Evolutionary conservation across 768 basidiomycete genomes (phyloP).

Genomic region (Phallus indusiatus): DNA sequence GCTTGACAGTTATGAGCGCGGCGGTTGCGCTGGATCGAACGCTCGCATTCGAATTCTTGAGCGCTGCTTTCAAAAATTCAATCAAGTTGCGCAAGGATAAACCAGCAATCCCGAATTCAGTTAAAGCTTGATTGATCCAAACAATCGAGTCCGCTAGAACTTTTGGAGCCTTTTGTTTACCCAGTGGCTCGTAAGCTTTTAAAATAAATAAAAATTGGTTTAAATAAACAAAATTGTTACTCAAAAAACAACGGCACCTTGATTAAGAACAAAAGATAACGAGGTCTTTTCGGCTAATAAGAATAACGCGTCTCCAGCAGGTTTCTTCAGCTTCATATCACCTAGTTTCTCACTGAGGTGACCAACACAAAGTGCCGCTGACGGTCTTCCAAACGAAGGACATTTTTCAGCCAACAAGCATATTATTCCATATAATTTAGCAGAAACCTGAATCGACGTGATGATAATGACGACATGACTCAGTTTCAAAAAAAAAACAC

Average conservation of each 20-base stretch:
- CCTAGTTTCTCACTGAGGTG: slow-evolving; percentile 92
- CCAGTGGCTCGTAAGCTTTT: slow-evolving; percentile 83
- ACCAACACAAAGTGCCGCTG: slow-evolving; percentile 68
- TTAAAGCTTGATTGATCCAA: slow-evolving; percentile 81
- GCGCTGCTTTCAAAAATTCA: slow-evolving; percentile 76
- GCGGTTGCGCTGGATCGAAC: slow-evolving; percentile 94
- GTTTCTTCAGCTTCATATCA: slow-evolving; percentile 94
- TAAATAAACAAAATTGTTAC: slow-evolving; percentile 6
- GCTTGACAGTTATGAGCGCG: slow-evolving; percentile 78
- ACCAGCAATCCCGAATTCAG: slow-evolving; percentile 88
- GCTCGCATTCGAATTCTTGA: slow-evolving; percentile 90
- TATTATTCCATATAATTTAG: slow-evolving; percentile 79
- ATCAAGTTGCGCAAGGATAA: slow-evolving; percentile 76
- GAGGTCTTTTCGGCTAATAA: slow-evolving; percentile 88
- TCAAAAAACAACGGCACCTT: slow-evolving; percentile 42
- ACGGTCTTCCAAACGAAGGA: slow-evolving; percentile 78
- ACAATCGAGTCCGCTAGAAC: slow-evolving; percentile 82
- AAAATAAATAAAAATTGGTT: slow-evolving; percentile 8
- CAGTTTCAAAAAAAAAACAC: slow-evolving; percentile 3
- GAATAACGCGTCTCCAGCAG: slow-evolving; percentile 80
- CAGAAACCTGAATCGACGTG: slow-evolving; percentile 57
- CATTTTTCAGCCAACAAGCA: slow-evolving; percentile 62
- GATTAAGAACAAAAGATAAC: slow-evolving; percentile 85
- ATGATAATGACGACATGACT: neutral
- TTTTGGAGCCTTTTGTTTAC: slow-evolving; percentile 96